Percentiles rank a stretch among this genome's conserved stretches.
Conservation (phyloP, 441 rosid species). For the Metrosideros polymorpha region DNA sequence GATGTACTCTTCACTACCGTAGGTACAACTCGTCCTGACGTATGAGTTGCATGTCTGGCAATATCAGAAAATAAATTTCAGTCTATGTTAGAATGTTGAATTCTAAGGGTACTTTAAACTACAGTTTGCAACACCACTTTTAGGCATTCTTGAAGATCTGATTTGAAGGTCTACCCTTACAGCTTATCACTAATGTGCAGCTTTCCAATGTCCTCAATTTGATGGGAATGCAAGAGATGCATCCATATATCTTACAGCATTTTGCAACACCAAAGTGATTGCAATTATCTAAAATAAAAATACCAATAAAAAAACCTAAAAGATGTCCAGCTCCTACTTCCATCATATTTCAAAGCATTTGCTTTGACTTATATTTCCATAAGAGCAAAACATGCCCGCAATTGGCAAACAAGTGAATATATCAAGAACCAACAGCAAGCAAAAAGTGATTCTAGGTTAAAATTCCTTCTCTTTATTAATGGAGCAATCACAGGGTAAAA, state of each 20-base stretch:
- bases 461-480: not conserved
- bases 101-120: not conserved
- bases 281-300: not conserved
- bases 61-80: not conserved
- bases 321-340: not conserved
- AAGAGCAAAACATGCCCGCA: not conserved
- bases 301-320: not conserved
- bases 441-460: not conserved
- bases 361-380: not conserved
- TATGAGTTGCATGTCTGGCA: not conserved
- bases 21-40: not conserved
- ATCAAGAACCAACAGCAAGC: not conserved
- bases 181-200: not conserved
- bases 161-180: not conserved
- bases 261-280: not conserved
- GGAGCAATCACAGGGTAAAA: not conserved
- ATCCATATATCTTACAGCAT: not conserved
- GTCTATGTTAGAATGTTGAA: not conserved
- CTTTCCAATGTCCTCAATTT: not conserved
- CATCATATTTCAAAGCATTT: not conserved
- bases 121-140: not conserved
- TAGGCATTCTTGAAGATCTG: not conserved
- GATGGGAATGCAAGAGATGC: not conserved
- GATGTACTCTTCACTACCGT: not conserved
- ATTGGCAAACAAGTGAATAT: not conserved